Conservation (phyloP, 148 eudicot species). For the Bassia scoparia region DNA sequence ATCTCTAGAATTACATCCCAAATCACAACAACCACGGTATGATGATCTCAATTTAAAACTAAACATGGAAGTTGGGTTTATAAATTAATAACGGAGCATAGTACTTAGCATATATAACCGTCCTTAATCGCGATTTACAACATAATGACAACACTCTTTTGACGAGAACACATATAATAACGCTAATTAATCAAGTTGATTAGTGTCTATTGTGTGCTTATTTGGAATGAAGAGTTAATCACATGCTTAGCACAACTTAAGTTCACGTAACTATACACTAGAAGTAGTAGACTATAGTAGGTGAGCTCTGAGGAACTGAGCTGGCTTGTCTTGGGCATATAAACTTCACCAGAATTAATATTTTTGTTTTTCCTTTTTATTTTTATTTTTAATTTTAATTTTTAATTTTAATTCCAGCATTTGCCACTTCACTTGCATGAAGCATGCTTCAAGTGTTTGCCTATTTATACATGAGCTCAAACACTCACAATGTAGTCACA, state of each 20-base stretch:
- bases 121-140: neutral
- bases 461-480: neutral
- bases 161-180: neutral
- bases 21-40: too few species aligned
- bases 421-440: slow-evolving; percentile 5
- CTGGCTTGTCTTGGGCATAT: neutral
- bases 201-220: neutral
- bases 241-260: slow-evolving; percentile 13
- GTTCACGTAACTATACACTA: neutral
- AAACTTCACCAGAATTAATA: neutral
- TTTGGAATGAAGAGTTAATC: neutral
- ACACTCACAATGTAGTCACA: neutral
- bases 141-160: neutral
- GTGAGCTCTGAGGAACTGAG: neutral
- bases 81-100: neutral
- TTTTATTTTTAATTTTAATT: neutral
- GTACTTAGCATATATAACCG: too few species aligned
- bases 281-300: neutral
- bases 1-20: too few species aligned
- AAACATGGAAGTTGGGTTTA: neutral
- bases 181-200: neutral
- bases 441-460: neutral
- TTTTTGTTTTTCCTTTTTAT: too few species aligned
- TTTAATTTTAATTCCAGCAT: neutral
- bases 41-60: too few species aligned